Percentiles rank a stretch among this genome's conserved stretches.
These are phyloP conservation scores for Aspergillus jensenii DNA, from an alignment of 2,329 filamentous ascomycete species.

Conservation along the genomic window DNA sequence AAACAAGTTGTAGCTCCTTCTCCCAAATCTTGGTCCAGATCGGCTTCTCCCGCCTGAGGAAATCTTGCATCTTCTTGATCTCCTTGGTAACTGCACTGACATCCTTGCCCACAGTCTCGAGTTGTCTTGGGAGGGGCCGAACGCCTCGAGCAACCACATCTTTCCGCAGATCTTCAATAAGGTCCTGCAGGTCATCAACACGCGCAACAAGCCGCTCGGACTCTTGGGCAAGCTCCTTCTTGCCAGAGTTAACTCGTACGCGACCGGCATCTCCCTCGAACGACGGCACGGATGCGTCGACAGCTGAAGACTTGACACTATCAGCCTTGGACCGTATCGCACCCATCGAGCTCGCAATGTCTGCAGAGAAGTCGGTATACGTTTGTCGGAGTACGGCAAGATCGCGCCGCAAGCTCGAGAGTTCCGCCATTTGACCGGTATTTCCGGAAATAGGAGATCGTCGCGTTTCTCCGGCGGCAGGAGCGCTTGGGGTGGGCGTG, in stretches of 20 bases:
- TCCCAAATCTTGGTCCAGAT: constrained; percentile 99
- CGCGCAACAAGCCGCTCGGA: constrained; percentile 87
- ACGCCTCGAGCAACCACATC: constrained; percentile 94
- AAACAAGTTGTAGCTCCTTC: constrained; percentile 92
- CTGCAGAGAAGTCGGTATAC: constrained; percentile 85
- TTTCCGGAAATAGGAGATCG: constrained; percentile 39
- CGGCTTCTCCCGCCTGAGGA: constrained; percentile 86
- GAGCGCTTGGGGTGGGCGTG: constrained; percentile 24
- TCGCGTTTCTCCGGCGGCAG: constrained; percentile 24
- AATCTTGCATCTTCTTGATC: constrained; percentile 91
- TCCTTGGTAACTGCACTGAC: constrained; percentile 78
- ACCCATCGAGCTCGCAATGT: constrained; percentile 85
- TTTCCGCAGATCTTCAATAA: constrained; percentile 94
- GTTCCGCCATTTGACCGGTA: constrained; percentile 68
- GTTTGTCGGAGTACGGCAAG: constrained; percentile 90
- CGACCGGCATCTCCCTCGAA: constrained; percentile 78
- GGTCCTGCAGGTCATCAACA: constrained; percentile 95
- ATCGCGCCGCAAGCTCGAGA: constrained; percentile 81
- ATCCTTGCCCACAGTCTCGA: constrained; percentile 86
- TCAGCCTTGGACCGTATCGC: constrained; percentile 77
- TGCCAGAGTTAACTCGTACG: constrained; percentile 79
- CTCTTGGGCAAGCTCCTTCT: constrained; percentile 81
- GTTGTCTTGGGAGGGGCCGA: constrained; percentile 82
- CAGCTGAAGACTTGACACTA: constrained; percentile 73
- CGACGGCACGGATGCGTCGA: constrained; percentile 68